Percentiles rank a stretch among this genome's conserved stretches.
phyloP scores from a whole-genome alignment of 257 asterid genomes.

The Striga asiatica region DNA sequence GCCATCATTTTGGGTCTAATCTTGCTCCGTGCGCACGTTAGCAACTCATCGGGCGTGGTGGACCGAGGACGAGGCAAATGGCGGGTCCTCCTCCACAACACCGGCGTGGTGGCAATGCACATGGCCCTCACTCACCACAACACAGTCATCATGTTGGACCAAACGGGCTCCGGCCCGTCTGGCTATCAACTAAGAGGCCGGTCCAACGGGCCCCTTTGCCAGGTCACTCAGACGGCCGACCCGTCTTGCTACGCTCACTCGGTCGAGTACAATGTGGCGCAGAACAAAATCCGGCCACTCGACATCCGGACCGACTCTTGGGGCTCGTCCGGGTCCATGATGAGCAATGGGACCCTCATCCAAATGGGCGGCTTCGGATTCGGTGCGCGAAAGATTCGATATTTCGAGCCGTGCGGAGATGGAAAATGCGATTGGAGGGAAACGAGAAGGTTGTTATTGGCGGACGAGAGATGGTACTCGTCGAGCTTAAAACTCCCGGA shows the following conservation, averaged over 20 bases:
- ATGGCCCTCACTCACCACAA: slow-evolving; percentile 51
- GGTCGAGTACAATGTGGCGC: slow-evolving; percentile 34
- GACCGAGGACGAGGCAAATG: slow-evolving; percentile 29
- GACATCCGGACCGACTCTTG: slow-evolving; percentile 29
- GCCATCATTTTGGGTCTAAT: slow-evolving; percentile 10
- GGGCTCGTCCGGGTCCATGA: slow-evolving; percentile 51
- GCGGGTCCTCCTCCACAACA: slow-evolving; percentile 36
- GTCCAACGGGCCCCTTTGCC: slow-evolving; percentile 30
- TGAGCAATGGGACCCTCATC: slow-evolving; percentile 42
- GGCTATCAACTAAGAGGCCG: slow-evolving; percentile 26
- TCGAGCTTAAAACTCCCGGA: slow-evolving; percentile 36
- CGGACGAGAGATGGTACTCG: slow-evolving; percentile 39
- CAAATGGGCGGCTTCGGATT: slow-evolving; percentile 43
- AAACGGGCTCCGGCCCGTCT: slow-evolving; percentile 22
- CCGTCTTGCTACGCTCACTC: slow-evolving; percentile 51
- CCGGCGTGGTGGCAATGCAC: slow-evolving; percentile 62
- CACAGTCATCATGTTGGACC: slow-evolving; percentile 52
- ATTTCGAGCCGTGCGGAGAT: slow-evolving; percentile 28
- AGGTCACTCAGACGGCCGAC: slow-evolving; percentile 17
- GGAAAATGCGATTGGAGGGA: slow-evolving; percentile 45
- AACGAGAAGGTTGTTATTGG: slow-evolving; percentile 15
- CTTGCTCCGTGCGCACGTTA: not conserved
- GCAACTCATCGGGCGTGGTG: not conserved
- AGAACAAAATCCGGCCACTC: slow-evolving; percentile 40
- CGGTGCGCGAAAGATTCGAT: slow-evolving; percentile 29